Base-by-base conservation (phyloP, 805 yeast species). In the Metschnikowia anglica region DNA sequence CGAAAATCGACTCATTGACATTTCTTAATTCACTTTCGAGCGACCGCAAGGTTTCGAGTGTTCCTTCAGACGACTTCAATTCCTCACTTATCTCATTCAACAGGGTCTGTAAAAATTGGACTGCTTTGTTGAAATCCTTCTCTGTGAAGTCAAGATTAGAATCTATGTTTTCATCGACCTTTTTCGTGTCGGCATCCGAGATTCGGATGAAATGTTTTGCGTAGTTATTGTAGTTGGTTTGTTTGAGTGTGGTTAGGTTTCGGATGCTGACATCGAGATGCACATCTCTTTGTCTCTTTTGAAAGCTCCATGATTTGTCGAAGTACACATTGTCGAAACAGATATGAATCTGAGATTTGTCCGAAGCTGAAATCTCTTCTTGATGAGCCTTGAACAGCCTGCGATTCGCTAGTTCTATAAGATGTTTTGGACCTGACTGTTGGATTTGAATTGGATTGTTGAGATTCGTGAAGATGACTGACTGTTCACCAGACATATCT, bases 231-330 rank as follows among this genome's bases (percentile, higher is more conserved):
- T 70, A 70, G 52, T 70, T 62, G 2, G 72, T 65, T 29, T 60
- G 50, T 42, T 60, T 56, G 46, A 69, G 53, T 5, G 65, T 48
- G n/a, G 60, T 56, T 50, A 62, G 59, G 44, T 64, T 64, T 46
- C 68, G 61, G 35, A 70, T 61, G 37, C 63, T 62, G 15, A 70
- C 72, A 12, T 41, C 50, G 27, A 70, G 35, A 42, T 63, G 63
- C 11, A 70, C 55, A 29, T 70, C 73, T 26, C 61, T 54, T 4
- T 54, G 21, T 18, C 46, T 46, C 5, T 72, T 69, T 13, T 55
- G 53, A 48, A 67, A 70, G 15, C 72, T 63, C 74, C 74, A 70
- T 7, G 72, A 66, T 46, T 65, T 63, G 50, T 70, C 76, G 32
- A 49, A 54, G 53, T 63, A 70, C 23, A 69, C 39, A 48, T 70